Percentiles rank a stretch among this genome's conserved stretches.
Evolutionary conservation across 1,139 yeast genomes (phyloP).

Genomic region (Saccharomyces uvarum): DNA sequence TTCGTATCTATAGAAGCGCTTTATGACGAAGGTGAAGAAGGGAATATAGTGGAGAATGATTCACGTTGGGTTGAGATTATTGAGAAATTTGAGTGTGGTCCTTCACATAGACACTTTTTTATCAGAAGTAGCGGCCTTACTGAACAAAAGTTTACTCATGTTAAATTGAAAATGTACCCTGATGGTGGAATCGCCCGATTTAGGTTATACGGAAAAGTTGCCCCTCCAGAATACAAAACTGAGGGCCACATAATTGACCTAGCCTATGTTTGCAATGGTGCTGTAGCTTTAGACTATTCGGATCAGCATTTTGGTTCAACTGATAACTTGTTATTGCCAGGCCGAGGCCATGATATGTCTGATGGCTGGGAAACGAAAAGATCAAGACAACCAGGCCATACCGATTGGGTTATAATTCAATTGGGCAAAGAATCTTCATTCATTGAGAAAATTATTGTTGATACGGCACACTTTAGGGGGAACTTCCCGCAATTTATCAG

Average conservation of each 20-base stretch:
- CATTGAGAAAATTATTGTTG: slow-evolving; percentile 57
- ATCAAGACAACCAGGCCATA: slow-evolving; percentile 74
- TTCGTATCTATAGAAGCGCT: slow-evolving; percentile 77
- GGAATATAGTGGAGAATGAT: slow-evolving; percentile 29
- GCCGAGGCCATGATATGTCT: slow-evolving; percentile 91
- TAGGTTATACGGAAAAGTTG: slow-evolving; percentile 75
- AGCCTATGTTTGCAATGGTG: slow-evolving; percentile 82
- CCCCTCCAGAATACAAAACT: slow-evolving; percentile 40
- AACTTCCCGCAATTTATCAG: slow-evolving; percentile 78
- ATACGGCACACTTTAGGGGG: slow-evolving; percentile 90
- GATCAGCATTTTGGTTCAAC: slow-evolving; percentile 94
- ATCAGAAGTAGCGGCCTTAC: slow-evolving; percentile 50
- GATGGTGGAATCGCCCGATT: slow-evolving; percentile 97
- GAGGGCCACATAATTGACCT: slow-evolving; percentile 43
- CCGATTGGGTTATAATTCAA: slow-evolving; percentile 81
- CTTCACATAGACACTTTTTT: slow-evolving; percentile 78
- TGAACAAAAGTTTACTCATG: slow-evolving; percentile 59
- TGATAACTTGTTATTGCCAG: slow-evolving; percentile 80
- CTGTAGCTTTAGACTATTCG: slow-evolving; percentile 71
- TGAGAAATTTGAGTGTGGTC: slow-evolving; percentile 73
- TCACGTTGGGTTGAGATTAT: slow-evolving; percentile 65
- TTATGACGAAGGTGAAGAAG: slow-evolving; percentile 25
- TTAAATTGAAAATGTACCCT: slow-evolving; percentile 83
- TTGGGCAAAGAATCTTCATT: slow-evolving; percentile 56
- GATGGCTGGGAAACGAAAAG: slow-evolving; percentile 99